Evolutionary conservation across 2,329 filamentous ascomycete genomes (phyloP), one percentile per base, ranked within the genome.

Genomic region (Beauveria rudraprayagi): DNA sequence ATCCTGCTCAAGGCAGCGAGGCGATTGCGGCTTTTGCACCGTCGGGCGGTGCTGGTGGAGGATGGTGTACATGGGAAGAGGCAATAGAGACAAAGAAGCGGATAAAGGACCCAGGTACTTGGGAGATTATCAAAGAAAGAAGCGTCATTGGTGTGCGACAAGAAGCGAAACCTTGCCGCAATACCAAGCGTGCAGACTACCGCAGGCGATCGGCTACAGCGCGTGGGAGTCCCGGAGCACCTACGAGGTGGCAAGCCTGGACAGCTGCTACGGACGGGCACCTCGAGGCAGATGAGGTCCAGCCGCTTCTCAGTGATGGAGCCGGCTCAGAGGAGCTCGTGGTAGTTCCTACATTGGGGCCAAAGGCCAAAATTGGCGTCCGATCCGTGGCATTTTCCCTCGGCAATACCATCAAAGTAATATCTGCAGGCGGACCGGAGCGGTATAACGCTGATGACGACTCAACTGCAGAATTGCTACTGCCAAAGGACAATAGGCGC

Each of bases 351-450:
- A 79, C 80, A 51, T 75, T 88, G 1, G 90, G 89, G 0, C 89
- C 89, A 0, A 82, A 88, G 61, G 77, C 79, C 2, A 77, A 77
- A 57, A 74, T 91, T 1, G 89, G 89, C 14, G 80, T 82, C 53
- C 78, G 80, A 51, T 88, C 86, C 56, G 79, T 90, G 3, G 89
- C 84, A 0, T 81, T 92, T 34, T 87, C 82, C 0, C 84, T 92
- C 62, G 90, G 89, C 14, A 89, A 91, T 65, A 78, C 84, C 1
- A 79, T 92, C 67, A 92, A 91, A 72, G 75, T 92, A 56, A 80
- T 92, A 61, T 84, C 83, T 2, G 76, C 88, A 6, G 88, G 73
- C 3, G 70, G 87, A 6, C 80, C 83, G 64, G 87, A 89, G 68
- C 77, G 82, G 37, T 89, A 88, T 66, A 83, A 86, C 48, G 74